These are phyloP conservation scores for Neoascochyta sp. DNA, from an alignment of 2,329 filamentous ascomycete genomes.

Conservation along the genomic window DNA sequence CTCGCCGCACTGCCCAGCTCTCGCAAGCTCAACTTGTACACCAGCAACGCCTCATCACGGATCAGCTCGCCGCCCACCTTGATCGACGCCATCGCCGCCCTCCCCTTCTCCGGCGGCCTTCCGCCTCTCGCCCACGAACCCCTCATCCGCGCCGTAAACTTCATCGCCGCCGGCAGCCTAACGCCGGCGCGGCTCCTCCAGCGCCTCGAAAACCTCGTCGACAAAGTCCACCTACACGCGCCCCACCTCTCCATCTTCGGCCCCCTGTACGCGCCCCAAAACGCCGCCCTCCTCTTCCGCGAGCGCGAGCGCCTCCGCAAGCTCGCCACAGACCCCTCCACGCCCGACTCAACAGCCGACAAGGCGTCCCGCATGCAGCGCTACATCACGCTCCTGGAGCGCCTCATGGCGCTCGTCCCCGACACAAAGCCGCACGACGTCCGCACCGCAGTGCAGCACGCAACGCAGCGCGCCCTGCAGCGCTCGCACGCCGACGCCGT, in stretches of 20 bases:
- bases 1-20: constrained; percentile 25
- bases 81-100: constrained; percentile 23
- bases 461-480: constrained; percentile 18
- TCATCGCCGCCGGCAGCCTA: constrained; percentile 27
- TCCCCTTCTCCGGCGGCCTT: constrained; percentile 29
- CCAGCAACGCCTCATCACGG: constrained; percentile 13
- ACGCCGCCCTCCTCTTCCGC: constrained; percentile 24
- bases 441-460: constrained; percentile 16
- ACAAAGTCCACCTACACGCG: constrained; percentile 30
- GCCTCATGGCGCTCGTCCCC: constrained; percentile 27
- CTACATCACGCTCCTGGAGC: constrained; percentile 27
- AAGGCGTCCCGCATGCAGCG: constrained; percentile 28
- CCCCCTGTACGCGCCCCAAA: constrained; percentile 20
- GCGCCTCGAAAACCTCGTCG: constrained; percentile 32
- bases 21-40: constrained; percentile 14
- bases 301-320: constrained; percentile 27
- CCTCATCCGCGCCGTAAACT: constrained; percentile 22
- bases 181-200: constrained; percentile 30
- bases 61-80: constrained; percentile 15
- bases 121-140: constrained; percentile 21
- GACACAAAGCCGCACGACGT: constrained; percentile 20
- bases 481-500: constrained; percentile 22
- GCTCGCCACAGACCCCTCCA: constrained; percentile 13
- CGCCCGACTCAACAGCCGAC: constrained; percentile 17
- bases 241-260: constrained; percentile 28